Percentiles rank a stretch among this genome's conserved stretches.
Conservation (phyloP, 148 eudicot species). For the Vaccinium vitisidaea region DNA sequence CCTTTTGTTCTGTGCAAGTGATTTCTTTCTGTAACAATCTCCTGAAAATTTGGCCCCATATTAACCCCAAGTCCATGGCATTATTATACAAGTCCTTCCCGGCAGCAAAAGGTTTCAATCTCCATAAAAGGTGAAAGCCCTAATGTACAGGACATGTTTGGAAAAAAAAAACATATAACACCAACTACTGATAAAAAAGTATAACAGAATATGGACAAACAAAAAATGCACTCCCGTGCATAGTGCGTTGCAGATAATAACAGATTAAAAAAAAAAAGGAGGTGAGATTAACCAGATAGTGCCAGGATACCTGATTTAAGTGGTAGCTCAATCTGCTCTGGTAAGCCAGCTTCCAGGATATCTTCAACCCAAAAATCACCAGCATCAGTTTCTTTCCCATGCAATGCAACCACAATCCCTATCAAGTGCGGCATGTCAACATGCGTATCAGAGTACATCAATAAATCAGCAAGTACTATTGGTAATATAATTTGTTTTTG, state of each 20-base stretch:
- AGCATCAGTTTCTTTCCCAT: conserved; percentile 73
- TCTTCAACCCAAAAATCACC: conserved; percentile 86
- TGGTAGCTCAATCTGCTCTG: conserved; percentile 72
- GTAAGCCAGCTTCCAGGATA: conserved; percentile 84
- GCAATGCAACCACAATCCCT: conserved; percentile 86
- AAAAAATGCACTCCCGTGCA: not conserved
- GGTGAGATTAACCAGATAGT: not conserved
- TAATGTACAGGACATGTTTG: not conserved
- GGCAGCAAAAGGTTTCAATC: not conserved
- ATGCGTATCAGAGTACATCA: not conserved
- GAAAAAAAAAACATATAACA: not conserved
- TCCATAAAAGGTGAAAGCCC: not conserved
- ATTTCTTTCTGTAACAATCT: not conserved
- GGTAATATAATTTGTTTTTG: not conserved
- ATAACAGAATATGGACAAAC: not conserved
- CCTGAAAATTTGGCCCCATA: not conserved
- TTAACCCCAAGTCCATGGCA: not conserved
- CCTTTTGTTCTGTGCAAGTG: not conserved
- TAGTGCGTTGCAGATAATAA: not conserved
- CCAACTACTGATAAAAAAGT: not conserved
- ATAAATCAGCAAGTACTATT: not conserved
- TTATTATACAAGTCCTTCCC: not conserved
- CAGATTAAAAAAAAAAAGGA: not conserved
- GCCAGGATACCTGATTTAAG: conserved; percentile 44
- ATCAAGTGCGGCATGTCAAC: conserved; percentile 16